phyloP scores from a whole-genome alignment of 352 stramenopile genomes.

The Poterioochromonas sp. region DNA sequence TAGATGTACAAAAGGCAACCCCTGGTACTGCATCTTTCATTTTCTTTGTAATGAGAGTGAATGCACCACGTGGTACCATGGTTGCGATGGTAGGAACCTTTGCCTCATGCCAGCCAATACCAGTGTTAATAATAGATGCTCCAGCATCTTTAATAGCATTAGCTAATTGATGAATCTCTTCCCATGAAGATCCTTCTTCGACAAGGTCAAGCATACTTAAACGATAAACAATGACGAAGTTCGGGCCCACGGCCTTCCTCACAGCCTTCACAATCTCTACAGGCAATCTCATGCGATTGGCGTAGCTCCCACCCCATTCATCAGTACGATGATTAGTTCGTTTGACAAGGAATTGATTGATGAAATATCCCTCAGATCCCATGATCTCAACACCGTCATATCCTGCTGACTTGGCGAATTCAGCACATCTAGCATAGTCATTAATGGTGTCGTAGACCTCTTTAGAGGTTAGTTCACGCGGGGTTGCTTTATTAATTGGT shows the following conservation, averaged over 20 bases:
- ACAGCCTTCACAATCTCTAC: constrained; percentile 84
- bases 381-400: constrained; percentile 97
- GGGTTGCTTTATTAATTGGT: constrained; percentile 82
- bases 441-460: constrained; percentile 78
- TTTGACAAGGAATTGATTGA: constrained; percentile 93
- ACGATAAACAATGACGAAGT: constrained; percentile 95
- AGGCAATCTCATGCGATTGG: constrained; percentile 82
- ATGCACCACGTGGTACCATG: constrained; percentile 81
- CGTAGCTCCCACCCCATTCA: constrained; percentile 82
- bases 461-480: constrained; percentile 61
- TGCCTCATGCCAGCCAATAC: constrained; percentile 95
- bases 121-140: constrained; percentile 93
- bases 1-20: constrained; percentile 88
- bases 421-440: constrained; percentile 78
- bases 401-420: constrained; percentile 70
- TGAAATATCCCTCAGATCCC: constrained; percentile 93
- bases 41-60: constrained; percentile 84
- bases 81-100: constrained; percentile 92
- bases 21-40: constrained; percentile 58
- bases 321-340: constrained; percentile 87
- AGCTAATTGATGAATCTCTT: constrained; percentile 79
- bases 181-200: constrained; percentile 65
- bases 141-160: constrained; percentile 78
- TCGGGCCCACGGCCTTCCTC: constrained; percentile 67
- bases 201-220: constrained; percentile 85